Percentiles rank a stretch among this genome's conserved stretches.
These are phyloP conservation scores for Castanopsis chinensis DNA, from an alignment of 306 rosid species.

Conservation along the genomic window DNA sequence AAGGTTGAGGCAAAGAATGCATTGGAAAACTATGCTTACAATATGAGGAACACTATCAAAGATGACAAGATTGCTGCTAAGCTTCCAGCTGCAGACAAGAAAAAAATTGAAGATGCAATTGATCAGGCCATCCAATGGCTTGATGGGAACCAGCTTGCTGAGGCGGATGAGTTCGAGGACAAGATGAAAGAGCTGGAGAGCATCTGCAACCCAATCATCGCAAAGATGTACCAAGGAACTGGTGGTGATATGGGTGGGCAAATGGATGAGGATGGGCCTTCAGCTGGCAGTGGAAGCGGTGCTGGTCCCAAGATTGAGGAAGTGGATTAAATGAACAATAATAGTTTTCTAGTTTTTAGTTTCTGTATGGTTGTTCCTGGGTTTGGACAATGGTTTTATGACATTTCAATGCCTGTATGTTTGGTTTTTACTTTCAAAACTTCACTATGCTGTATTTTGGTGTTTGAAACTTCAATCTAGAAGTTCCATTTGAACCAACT, in stretches of 20 bases:
- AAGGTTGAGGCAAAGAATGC: slow-evolving; percentile 56
- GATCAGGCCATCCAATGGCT: slow-evolving; percentile 54
- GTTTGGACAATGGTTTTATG: background rate
- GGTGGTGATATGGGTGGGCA: slow-evolving; percentile 43
- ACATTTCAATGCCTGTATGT: background rate
- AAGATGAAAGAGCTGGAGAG: slow-evolving; percentile 59
- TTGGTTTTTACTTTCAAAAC: background rate
- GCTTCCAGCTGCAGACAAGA: slow-evolving; percentile 47
- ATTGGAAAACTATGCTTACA: slow-evolving; percentile 47
- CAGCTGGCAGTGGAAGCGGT: slow-evolving; percentile 37
- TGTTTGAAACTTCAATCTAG: background rate
- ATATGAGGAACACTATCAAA: slow-evolving; percentile 58
- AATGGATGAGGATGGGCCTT: slow-evolving; percentile 56
- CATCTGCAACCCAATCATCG: slow-evolving; percentile 56
- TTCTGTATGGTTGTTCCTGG: background rate
- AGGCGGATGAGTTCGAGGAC: slow-evolving; percentile 49
- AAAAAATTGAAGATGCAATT: slow-evolving; percentile 57
- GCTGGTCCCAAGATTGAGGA: slow-evolving; percentile 60
- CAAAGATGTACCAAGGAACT: slow-evolving; percentile 52
- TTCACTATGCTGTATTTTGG: background rate
- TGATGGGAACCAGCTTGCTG: slow-evolving; percentile 52
- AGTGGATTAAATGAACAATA: slow-evolving; percentile 32
- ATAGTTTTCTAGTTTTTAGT: background rate
- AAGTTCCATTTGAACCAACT: background rate
- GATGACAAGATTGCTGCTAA: slow-evolving; percentile 58